Percentiles rank a stretch among this genome's conserved stretches.
phyloP scores from a whole-genome alignment of 2,329 filamentous ascomycete genomes.

The Neofusicoccum sp. region DNA sequence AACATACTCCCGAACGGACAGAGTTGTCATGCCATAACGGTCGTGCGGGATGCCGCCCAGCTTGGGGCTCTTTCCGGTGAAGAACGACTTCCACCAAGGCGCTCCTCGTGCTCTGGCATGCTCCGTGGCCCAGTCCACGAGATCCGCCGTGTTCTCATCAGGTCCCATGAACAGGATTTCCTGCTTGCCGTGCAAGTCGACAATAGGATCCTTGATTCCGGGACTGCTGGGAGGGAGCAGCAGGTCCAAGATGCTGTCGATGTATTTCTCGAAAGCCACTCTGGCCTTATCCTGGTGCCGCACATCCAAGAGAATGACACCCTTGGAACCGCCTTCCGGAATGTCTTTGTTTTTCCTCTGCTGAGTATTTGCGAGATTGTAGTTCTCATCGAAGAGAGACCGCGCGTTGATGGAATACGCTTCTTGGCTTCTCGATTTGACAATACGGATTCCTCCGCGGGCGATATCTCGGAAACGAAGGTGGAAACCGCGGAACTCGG shows the following conservation, averaged over 20 bases:
- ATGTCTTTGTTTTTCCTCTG: slow-evolving; percentile 99
- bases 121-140: slow-evolving; percentile 98
- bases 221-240: slow-evolving; percentile 85
- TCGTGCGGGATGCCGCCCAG: slow-evolving; percentile 97
- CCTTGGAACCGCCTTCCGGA: slow-evolving; percentile 95
- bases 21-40: slow-evolving; percentile 93
- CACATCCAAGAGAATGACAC: slow-evolving; percentile 90
- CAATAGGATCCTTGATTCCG: slow-evolving; percentile 98
- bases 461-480: slow-evolving; percentile 96
- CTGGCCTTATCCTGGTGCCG: slow-evolving; percentile 90
- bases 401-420: slow-evolving; percentile 95
- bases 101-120: slow-evolving; percentile 85
- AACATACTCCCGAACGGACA: slow-evolving; percentile 94
- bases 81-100: slow-evolving; percentile 99
- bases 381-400: slow-evolving; percentile 97
- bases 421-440: slow-evolving; percentile 95
- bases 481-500: slow-evolving; percentile 96
- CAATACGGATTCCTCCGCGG: slow-evolving; percentile 94
- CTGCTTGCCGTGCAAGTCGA: slow-evolving; percentile 89
- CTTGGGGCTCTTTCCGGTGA: slow-evolving; percentile 96
- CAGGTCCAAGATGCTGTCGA: slow-evolving; percentile 95
- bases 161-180: slow-evolving; percentile 99
- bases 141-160: slow-evolving; percentile 95
- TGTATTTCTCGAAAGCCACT: slow-evolving; percentile 98
- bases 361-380: slow-evolving; percentile 95